These are phyloP conservation scores for Bassia scoparia DNA, from an alignment of 148 eudicot species.

Conservation along the genomic window DNA sequence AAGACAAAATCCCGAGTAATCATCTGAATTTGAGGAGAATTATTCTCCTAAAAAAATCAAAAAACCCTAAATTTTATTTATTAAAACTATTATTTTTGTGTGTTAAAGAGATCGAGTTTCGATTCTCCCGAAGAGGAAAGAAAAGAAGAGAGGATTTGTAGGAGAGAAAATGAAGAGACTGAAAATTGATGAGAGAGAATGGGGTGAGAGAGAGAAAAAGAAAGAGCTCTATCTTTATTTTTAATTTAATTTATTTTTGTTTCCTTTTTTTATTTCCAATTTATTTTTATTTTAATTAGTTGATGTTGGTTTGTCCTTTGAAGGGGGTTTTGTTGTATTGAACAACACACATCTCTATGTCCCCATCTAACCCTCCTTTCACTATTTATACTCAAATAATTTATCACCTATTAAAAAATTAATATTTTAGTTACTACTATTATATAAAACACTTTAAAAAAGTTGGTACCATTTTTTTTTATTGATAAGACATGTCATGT, in stretches of 20 bases:
- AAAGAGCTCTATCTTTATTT: neutral
- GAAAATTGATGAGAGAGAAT: constrained; percentile 16
- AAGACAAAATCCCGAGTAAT: neutral
- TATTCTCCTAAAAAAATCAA: neutral
- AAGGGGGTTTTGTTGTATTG: constrained; percentile 42
- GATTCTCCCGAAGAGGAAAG: constrained; percentile 24
- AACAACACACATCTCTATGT: constrained; percentile 42
- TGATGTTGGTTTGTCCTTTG: constrained; percentile 35
- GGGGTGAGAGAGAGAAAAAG: constrained; percentile 14
- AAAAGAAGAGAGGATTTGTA: neutral
- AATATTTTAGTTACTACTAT: no score
- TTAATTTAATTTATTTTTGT: neutral
- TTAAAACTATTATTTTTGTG: neutral
- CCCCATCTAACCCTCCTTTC: constrained; percentile 20
- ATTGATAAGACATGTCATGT: constrained; percentile 26
- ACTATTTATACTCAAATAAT: neutral
- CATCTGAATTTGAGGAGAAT: constrained; percentile 11
- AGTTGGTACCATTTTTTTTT: neutral
- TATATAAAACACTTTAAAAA: neutral
- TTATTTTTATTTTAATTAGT: constrained; percentile 2
- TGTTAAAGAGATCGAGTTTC: constrained; percentile 24
- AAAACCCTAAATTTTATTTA: constrained; percentile 24
- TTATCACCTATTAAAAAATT: neutral
- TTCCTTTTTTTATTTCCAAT: neutral
- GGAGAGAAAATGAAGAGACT: constrained; percentile 19